phyloP scores from a whole-genome alignment of 169 alveolate genomes.

The Blepharisma undulans region DNA sequence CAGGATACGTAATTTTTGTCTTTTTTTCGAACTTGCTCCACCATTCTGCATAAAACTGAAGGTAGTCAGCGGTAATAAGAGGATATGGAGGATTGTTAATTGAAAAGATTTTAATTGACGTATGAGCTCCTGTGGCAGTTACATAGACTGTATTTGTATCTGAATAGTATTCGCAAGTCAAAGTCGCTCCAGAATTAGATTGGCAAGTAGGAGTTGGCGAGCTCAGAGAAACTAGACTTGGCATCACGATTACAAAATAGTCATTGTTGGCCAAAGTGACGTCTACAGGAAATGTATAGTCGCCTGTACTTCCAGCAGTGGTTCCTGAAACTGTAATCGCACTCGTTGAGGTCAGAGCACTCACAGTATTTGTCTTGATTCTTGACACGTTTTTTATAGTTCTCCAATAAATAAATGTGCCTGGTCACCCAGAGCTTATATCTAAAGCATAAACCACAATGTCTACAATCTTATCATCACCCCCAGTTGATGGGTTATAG shows the following conservation, averaged over 20 bases:
- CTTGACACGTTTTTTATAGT: neutral
- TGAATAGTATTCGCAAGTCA: neutral
- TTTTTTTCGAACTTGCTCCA: neutral
- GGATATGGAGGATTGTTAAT: neutral
- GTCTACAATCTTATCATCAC: neutral
- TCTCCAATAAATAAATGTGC: neutral
- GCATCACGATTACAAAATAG: neutral
- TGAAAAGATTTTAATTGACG: neutral
- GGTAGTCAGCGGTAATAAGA: neutral
- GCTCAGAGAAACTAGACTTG: neutral
- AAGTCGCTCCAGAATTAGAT: neutral
- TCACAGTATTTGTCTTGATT: constrained; percentile 4
- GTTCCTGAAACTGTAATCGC: neutral
- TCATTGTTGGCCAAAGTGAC: neutral
- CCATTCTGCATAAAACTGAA: neutral
- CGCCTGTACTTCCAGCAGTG: neutral
- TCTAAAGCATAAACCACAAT: constrained; percentile 13
- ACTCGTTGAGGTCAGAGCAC: neutral
- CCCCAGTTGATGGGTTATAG: constrained; percentile 21
- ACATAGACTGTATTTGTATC: neutral
- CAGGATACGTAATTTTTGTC: neutral
- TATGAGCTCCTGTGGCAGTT: neutral
- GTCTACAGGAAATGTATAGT: constrained; percentile 30
- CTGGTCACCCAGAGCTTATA: constrained; percentile 28
- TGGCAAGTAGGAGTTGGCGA: neutral